Conservation (phyloP, 2,329 filamentous ascomycete genomes). For the Hypoxylon sp. region DNA sequence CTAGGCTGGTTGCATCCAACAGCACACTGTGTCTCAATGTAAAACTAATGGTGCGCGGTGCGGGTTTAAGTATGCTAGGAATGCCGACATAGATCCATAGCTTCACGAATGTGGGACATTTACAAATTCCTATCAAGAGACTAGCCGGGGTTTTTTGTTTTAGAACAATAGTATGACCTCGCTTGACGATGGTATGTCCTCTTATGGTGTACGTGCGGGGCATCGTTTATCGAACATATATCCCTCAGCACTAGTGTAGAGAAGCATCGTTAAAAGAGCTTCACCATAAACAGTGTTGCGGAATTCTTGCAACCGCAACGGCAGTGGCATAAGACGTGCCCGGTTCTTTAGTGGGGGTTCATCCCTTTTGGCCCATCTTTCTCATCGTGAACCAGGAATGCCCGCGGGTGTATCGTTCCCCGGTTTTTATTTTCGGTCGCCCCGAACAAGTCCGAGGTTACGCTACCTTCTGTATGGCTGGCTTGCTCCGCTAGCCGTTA, state of each 20-base stretch:
- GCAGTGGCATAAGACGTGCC: conserved; percentile 29
- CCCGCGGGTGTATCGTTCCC: conserved; percentile 34
- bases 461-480: conserved; percentile 19
- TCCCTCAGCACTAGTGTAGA: conserved; percentile 13
- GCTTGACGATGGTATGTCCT: conserved; percentile 11
- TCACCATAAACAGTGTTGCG: conserved; percentile 29
- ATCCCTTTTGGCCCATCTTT: conserved; percentile 33
- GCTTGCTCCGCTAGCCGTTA: conserved; percentile 37
- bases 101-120: conserved; percentile 16
- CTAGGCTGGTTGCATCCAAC: conserved; percentile 27
- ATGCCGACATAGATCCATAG: conserved; percentile 27
- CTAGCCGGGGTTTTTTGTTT: conserved; percentile 8
- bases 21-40: conserved; percentile 27
- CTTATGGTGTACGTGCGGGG: not conserved
- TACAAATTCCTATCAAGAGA: conserved; percentile 32
- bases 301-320: conserved; percentile 34
- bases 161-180: conserved; percentile 22
- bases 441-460: conserved; percentile 46
- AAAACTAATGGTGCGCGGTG: conserved; percentile 12
- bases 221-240: conserved; percentile 21
- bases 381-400: conserved; percentile 41
- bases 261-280: conserved; percentile 3
- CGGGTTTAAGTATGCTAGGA: conserved; percentile 23
- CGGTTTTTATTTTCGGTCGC: conserved; percentile 43
- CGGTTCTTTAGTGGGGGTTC: conserved; percentile 35